Evolutionary conservation across 495 filamentous ascomycete species (phyloP).

Genomic region (Aspergillus olivimuriae): DNA sequence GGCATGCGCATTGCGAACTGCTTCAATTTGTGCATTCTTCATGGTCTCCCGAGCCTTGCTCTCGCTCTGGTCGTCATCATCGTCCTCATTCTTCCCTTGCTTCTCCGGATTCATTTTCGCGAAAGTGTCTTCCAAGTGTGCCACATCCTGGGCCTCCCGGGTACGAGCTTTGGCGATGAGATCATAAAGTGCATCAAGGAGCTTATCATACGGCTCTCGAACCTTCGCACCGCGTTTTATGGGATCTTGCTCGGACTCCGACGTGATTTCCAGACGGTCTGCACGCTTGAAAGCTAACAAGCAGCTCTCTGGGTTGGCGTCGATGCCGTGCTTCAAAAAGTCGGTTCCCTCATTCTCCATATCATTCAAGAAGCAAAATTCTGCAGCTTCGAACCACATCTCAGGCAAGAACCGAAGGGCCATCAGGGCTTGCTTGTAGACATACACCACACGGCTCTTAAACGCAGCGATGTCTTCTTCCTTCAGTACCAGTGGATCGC

Average conservation of each 20-base stretch:
- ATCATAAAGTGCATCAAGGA: conserved; percentile 78
- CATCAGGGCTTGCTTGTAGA: conserved; percentile 93
- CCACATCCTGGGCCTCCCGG: conserved; percentile 63
- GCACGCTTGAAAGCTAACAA: conserved; percentile 82
- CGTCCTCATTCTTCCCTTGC: conserved; percentile 50
- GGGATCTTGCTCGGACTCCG: conserved; percentile 62
- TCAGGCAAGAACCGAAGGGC: conserved; percentile 88
- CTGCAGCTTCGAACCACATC: conserved; percentile 90
- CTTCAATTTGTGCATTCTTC: conserved; percentile 60
- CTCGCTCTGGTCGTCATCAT: conserved; percentile 56
- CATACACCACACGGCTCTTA: conserved; percentile 72
- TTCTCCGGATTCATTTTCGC: conserved; percentile 33
- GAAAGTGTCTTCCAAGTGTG: conserved; percentile 60
- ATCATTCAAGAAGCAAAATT: conserved; percentile 82
- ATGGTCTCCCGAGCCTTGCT: conserved; percentile 46
- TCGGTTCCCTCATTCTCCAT: conserved; percentile 62
- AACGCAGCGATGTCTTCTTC: conserved; percentile 68
- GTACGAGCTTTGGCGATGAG: conserved; percentile 66
- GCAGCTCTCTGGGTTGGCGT: conserved; percentile 90
- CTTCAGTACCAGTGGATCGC: conserved; percentile 77
- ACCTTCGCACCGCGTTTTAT: conserved; percentile 64
- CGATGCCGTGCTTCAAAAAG: conserved; percentile 73
- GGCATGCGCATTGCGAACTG: conserved; percentile 61
- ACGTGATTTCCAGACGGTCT: conserved; percentile 72
- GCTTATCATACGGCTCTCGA: conserved; percentile 72